Base-by-base conservation (phyloP, 306 rosid species). In the Psophocarpus tetragonolobus region DNA sequence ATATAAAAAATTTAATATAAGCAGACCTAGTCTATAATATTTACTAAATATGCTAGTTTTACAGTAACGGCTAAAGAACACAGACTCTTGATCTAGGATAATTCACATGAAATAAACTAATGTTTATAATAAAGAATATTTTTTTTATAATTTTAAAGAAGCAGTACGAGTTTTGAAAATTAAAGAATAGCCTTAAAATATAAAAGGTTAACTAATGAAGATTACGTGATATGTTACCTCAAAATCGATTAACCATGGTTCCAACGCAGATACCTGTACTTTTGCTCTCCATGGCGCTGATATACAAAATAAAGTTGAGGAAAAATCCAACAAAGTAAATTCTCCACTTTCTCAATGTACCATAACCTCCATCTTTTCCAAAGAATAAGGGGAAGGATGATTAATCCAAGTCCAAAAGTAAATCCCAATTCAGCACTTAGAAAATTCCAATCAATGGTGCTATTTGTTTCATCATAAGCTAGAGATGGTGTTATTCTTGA, bases 401-500 rank as follows among this genome's bases (percentile, higher is more conserved):
- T n/a, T 11, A 57, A 0, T 13, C 68, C 73, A 33, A 81, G 3
- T 4, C 81, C 81, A 58, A 47, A 68, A 23, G n/a, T 3, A 3
- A 57, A 81, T 30, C 85, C 85, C 24, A 75, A 13, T 3, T 75
- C 78, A 60, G 9, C 12, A 33, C n/a, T 58, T 10, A 75, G 12
- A 10, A 47, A 7, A 27, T 68, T 51, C 81, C 68, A 60, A 3
- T 50, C 36, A 48, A 69, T 61, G 13, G 41, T 26, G 18, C 32
- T 13, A 2, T 9, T 14, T 44, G 51, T 38, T 23, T n/a, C 39
- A 44, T n/a, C 39, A 44, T 24, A 8, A 13, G 39, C 11, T 68
- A 8, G 6, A 21, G 23, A 14, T 68, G 24, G 57, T 42, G 74
- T 6, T 44, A 26, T 27, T 23, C 11, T 8, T 11, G 45, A 15